Evolutionary conservation across 345 rosid genomes (phyloP).

Genomic region (Citrus hindsii): DNA sequence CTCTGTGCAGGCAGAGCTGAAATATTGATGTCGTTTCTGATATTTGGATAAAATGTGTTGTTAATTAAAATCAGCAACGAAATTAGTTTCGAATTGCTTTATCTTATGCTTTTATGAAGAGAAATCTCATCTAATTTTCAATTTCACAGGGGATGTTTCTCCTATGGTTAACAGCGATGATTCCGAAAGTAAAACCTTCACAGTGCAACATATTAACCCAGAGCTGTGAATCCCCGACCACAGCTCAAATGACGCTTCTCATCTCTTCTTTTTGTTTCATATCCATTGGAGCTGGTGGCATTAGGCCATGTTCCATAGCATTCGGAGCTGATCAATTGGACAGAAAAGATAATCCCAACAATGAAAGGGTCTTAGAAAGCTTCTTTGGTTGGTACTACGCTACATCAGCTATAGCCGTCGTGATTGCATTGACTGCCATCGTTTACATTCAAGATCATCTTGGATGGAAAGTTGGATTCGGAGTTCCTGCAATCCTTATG

Average conservation of each 20-base stretch:
- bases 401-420: slow-evolving; percentile 41
- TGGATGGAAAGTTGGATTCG: slow-evolving; percentile 62
- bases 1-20: neutral
- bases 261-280: slow-evolving; percentile 45
- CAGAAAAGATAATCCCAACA: slow-evolving; percentile 45
- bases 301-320: slow-evolving; percentile 71
- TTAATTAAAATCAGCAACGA: neutral
- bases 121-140: neutral
- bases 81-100: neutral
- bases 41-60: neutral
- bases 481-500: slow-evolving; percentile 59
- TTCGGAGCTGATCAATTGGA: slow-evolving; percentile 72
- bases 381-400: slow-evolving; percentile 74
- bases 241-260: slow-evolving; percentile 47
- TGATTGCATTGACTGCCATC: slow-evolving; percentile 49
- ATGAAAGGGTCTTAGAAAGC: slow-evolving; percentile 52
- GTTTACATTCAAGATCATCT: slow-evolving; percentile 61
- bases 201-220: slow-evolving; percentile 29
- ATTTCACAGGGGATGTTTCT: slow-evolving; percentile 59
- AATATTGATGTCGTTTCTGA: neutral
- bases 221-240: slow-evolving; percentile 45
- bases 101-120: neutral
- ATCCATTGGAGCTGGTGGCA: slow-evolving; percentile 69
- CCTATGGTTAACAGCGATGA: slow-evolving; percentile 69
- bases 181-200: slow-evolving; percentile 56